phyloP scores from a whole-genome alignment of 2,329 filamentous ascomycete genomes.

The Paecilomyces niveus region DNA sequence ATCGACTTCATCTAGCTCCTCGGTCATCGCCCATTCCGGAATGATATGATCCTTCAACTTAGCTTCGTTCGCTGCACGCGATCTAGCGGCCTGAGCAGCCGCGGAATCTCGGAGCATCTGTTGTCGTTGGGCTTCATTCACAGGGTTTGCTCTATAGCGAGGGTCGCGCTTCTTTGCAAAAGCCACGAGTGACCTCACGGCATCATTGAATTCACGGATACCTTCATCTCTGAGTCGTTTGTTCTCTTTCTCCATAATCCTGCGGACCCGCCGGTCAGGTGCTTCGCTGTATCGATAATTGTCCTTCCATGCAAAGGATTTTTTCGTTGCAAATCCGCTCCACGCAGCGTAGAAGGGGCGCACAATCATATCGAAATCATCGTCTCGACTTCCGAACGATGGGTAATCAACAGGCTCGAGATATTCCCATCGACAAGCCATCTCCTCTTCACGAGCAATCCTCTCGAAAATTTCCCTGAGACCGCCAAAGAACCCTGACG shows the following conservation, averaged over 20 bases:
- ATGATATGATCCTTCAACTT: conserved; percentile 58
- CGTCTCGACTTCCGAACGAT: conserved; percentile 69
- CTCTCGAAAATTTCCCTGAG: conserved; percentile 70
- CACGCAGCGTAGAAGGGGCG: conserved; percentile 75
- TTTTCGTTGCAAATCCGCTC: conserved; percentile 74
- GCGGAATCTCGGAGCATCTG: conserved; percentile 69
- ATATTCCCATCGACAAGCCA: conserved; percentile 63
- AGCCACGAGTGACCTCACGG: conserved; percentile 74
- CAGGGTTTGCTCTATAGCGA: conserved; percentile 68
- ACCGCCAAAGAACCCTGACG: conserved; percentile 77
- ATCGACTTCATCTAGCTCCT: conserved; percentile 47
- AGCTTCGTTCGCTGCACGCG: conserved; percentile 72
- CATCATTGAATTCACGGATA: conserved; percentile 83
- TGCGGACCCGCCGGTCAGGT: conserved; percentile 72
- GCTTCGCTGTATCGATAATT: conserved; percentile 76
- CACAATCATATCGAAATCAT: conserved; percentile 68
- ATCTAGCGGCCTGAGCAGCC: conserved; percentile 74
- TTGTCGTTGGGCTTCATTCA: conserved; percentile 74
- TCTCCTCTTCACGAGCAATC: conserved; percentile 71
- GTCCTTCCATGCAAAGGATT: conserved; percentile 87
- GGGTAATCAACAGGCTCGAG: conserved; percentile 62
- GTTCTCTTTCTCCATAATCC: conserved; percentile 94
- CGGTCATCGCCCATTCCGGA: conserved; percentile 67
- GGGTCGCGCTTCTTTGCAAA: conserved; percentile 91
- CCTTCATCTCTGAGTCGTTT: conserved; percentile 74